Percentiles rank a stretch among this genome's conserved stretches.
These are phyloP conservation scores for Stipa capillata DNA, from an alignment of 176 grass and related monocot genomes.

Conservation along the genomic window DNA sequence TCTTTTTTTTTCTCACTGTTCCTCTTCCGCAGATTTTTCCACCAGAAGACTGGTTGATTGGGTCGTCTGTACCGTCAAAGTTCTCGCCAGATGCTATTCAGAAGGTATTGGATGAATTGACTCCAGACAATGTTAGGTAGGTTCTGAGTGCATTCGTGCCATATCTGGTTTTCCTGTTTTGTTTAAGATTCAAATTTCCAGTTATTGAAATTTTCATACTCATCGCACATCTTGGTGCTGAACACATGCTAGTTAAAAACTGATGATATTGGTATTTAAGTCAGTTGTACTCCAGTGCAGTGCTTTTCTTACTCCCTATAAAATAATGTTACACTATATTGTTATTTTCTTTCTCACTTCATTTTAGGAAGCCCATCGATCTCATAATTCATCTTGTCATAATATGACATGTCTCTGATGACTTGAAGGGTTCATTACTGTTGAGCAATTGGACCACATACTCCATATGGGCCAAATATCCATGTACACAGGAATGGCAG, in stretches of 20 bases:
- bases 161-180: background rate
- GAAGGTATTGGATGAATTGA: conserved; percentile 76
- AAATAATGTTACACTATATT: background rate
- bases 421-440: background rate
- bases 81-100: conserved; percentile 74
- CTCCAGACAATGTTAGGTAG: conserved; percentile 79
- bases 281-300: background rate
- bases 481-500: no score
- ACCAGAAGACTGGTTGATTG: conserved; percentile 88
- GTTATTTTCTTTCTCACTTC: background rate
- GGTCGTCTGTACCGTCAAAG: conserved; percentile 59
- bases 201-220: background rate
- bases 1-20: background rate
- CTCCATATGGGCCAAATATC: no score
- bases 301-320: background rate
- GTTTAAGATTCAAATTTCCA: background rate
- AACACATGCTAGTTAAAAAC: background rate
- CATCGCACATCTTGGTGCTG: background rate
- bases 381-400: background rate
- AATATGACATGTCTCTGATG: background rate
- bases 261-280: background rate
- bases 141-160: conserved; percentile 7
- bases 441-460: no score
- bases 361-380: background rate
- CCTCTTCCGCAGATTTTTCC: conserved; percentile 52